Conservation (phyloP, 2,329 filamentous ascomycete genomes). For the Tolypocladium tropicale region DNA sequence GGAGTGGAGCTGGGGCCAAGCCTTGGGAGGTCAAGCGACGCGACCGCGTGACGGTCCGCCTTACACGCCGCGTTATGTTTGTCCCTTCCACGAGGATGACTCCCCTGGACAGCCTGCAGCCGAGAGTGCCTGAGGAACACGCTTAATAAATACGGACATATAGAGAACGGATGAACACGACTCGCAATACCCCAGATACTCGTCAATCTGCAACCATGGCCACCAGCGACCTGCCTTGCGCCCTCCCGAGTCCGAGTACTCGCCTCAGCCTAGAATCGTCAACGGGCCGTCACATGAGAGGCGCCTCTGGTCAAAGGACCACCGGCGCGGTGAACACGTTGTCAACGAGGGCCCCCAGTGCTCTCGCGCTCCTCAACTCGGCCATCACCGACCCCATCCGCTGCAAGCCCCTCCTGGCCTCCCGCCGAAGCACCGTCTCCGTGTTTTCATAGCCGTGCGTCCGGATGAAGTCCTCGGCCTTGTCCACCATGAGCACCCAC, state of each 20-base stretch:
- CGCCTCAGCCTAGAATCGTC: too few species aligned
- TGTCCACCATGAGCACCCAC: conserved; percentile 2
- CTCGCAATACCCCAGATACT: background rate
- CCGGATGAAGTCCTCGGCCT: background rate
- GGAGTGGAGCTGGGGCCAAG: background rate
- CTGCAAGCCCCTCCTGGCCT: background rate
- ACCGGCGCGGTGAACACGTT: background rate
- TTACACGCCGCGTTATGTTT: too few species aligned
- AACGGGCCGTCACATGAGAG: too few species aligned
- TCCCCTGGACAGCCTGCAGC: too few species aligned
- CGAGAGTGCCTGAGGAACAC: too few species aligned
- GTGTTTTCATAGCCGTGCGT: background rate
- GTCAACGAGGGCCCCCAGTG: background rate
- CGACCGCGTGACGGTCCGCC: background rate
- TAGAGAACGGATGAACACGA: background rate
- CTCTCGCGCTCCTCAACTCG: background rate
- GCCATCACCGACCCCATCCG: background rate
- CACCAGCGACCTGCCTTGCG: background rate
- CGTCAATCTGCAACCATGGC: background rate
- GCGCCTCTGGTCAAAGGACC: background rate
- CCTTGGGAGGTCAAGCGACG: background rate
- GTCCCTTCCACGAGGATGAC: too few species aligned
- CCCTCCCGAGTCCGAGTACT: background rate
- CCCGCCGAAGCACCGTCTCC: background rate
- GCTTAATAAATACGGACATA: background rate